Evolutionary conservation across 106 monocot species (phyloP), one percentile per base, ranked within the genome.

Genomic region (Vanilla planifolia): DNA sequence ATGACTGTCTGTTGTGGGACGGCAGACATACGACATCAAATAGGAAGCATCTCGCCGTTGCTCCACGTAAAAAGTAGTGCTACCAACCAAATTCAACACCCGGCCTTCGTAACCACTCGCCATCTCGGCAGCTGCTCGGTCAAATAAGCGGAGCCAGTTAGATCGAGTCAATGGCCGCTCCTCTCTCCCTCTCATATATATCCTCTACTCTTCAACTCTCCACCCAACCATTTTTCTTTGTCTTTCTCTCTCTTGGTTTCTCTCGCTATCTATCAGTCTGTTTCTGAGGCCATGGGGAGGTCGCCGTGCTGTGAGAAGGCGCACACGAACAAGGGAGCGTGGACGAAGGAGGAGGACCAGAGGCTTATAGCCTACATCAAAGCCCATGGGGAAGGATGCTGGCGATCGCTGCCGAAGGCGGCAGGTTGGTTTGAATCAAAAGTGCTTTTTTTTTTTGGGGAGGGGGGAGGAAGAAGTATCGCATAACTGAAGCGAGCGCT

Each of bases 241-340:
- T 46, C 46, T 46, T 21, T 46, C 46, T 46, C 21, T 46, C 46
- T 46, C 46, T 46, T 6, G n/a, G n/a, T n/a, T n/a, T 20, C n/a
- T 14, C 17, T 46, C 19, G 7, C 7, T 14, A 40, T 7, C 1
- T 4, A 40, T 1, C 40, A 40, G 11, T 2, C 7, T 14, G 0
- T 7, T 1, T 40, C 40, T 7, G 8, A 5, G 19, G 14, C 10
- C 47, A 93, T 93, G 93, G 93, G 93, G 10, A 76, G 93, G 59
- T 85, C 93, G 3, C 93, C 93, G 17, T 93, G 93, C 53, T 93
- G 93, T 48, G 93, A 93, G 77, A 93, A 93, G 52, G 88, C 79
- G 2, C 93, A 93, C 70, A 93, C 82, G n/a, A 93, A 93, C 85
- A 93, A 93, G 59, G 93, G 93, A 4, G 93, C 85, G 0, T 93